A percentile compares a stretch with the other conserved stretches of the same genome.
These are phyloP conservation scores for Pezicula neosporulosa DNA, from an alignment of 2,329 filamentous ascomycete genomes.

Conservation along the genomic window DNA sequence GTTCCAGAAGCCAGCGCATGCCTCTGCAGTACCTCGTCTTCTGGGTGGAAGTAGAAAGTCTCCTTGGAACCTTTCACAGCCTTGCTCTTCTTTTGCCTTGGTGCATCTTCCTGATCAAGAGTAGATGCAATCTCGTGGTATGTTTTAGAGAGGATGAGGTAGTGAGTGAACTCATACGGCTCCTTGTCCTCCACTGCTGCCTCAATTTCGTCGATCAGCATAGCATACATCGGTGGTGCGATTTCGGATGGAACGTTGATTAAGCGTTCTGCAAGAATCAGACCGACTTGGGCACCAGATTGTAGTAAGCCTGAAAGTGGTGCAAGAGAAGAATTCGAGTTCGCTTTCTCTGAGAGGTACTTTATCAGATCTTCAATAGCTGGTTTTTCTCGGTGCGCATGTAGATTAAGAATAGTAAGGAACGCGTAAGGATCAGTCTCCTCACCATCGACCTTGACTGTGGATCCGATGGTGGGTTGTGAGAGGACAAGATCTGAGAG, in stretches of 20 bases:
- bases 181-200: constrained; percentile 87
- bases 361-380: constrained; percentile 66
- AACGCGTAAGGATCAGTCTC: constrained; percentile 91
- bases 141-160: constrained; percentile 86
- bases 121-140: constrained; percentile 85
- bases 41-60: constrained; percentile 89
- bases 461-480: constrained; percentile 85
- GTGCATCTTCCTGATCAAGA: constrained; percentile 63
- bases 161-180: constrained; percentile 90
- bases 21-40: constrained; percentile 85
- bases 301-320: constrained; percentile 55
- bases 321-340: constrained; percentile 50
- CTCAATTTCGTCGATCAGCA: constrained; percentile 88
- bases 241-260: constrained; percentile 97
- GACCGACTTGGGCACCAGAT: constrained; percentile 62
- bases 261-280: constrained; percentile 87
- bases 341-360: constrained; percentile 62
- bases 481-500: constrained; percentile 83
- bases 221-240: constrained; percentile 88
- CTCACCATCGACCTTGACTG: constrained; percentile 95
- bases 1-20: constrained; percentile 67
- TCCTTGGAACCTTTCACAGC: constrained; percentile 57
- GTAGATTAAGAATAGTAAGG: constrained; percentile 80
- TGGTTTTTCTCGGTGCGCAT: constrained; percentile 72
- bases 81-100: constrained; percentile 64